phyloP scores from a whole-genome alignment of 345 rosid genomes.

The Sapria himalayana region DNA sequence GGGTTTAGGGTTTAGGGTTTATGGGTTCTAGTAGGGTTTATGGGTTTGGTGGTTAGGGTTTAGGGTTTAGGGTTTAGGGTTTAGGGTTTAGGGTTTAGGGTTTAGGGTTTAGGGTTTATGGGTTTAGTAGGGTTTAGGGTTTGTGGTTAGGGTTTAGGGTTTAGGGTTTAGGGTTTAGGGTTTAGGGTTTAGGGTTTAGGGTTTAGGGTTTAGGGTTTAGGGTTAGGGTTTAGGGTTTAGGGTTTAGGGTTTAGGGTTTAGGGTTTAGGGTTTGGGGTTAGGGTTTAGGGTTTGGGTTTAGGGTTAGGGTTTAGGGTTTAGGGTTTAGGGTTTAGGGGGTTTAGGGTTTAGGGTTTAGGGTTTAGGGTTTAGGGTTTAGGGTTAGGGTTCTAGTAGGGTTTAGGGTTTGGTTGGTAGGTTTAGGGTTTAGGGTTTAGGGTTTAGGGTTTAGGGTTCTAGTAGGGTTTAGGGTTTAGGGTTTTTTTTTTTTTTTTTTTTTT shows the following conservation, averaged over 20 bases:
- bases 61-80: slow-evolving; percentile 1
- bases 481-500: no score
- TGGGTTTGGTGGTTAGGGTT: not conserved
- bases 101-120: not conserved
- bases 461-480: no score
- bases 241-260: slow-evolving; percentile 4
- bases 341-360: slow-evolving; percentile 2
- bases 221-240: not conserved
- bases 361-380: slow-evolving; percentile 4
- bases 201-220: slow-evolving; percentile 1
- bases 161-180: not conserved
- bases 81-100: slow-evolving; percentile 2
- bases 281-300: not conserved
- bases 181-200: slow-evolving; percentile 3
- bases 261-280: no score
- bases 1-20: no score
- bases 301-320: slow-evolving; percentile 3
- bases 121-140: not conserved
- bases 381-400: not conserved
- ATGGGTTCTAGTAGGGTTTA: no score
- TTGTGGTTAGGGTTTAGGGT: no score
- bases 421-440: slow-evolving; percentile 2
- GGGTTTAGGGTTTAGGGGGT: slow-evolving; percentile 1
- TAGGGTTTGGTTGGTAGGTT: no score
- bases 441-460: slow-evolving; percentile 1